Percentiles rank a stretch among this genome's conserved stretches.
These are phyloP conservation scores for Polyporus arcularius DNA, from an alignment of 768 basidiomycete species.

Conservation along the genomic window DNA sequence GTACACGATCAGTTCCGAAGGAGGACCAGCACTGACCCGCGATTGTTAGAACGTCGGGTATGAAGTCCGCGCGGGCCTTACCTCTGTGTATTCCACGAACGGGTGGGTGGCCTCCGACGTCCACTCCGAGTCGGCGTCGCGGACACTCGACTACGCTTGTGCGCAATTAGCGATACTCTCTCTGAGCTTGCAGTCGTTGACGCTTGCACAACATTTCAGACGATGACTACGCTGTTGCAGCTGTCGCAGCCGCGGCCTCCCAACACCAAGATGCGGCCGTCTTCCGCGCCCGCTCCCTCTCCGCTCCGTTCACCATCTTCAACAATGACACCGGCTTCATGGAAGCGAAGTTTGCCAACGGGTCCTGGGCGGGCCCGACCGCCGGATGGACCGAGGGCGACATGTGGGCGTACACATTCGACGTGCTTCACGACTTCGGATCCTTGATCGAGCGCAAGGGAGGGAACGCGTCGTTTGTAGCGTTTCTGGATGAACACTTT, in stretches of 20 bases:
- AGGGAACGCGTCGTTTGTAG: constrained; percentile 66
- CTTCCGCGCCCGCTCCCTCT: constrained; percentile 57
- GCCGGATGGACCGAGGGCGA: constrained; percentile 85
- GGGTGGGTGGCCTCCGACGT: constrained; percentile 82
- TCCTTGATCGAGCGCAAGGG: constrained; percentile 64
- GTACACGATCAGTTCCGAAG: constrained; percentile 36
- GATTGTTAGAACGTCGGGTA: constrained; percentile 62
- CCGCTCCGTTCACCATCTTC: constrained; percentile 63
- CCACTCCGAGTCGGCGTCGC: constrained; percentile 77
- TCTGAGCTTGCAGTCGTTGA: no score
- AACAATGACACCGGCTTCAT: constrained; percentile 76
- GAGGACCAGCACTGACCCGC: neutral
- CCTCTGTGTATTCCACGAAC: constrained; percentile 63
- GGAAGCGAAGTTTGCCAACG: constrained; percentile 72
- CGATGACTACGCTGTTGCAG: constrained; percentile 74
- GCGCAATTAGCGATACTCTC: no score
- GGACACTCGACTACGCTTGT: constrained; percentile 83
- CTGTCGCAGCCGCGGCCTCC: constrained; percentile 55
- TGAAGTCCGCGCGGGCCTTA: constrained; percentile 79
- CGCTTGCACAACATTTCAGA: no score
- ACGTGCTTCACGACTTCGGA: constrained; percentile 71
- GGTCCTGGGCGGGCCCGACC: constrained; percentile 67
- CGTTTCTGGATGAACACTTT: constrained; percentile 62
- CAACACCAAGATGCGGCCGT: constrained; percentile 51
- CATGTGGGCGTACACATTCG: constrained; percentile 77